Conservation (phyloP, 345 rosid species). For the Passiflora organensis region DNA sequence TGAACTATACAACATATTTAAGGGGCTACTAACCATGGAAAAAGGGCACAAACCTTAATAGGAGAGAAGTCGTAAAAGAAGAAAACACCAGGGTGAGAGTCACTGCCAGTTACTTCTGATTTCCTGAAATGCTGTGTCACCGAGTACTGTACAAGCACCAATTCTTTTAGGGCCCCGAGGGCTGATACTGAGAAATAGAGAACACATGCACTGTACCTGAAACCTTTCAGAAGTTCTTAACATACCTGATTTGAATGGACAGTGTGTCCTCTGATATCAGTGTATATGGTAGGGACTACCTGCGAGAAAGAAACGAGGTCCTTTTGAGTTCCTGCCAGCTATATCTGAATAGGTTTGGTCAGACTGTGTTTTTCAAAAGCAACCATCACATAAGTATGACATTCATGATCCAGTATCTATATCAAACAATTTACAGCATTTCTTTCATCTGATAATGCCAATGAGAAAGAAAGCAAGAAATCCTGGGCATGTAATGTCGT, state of each 20-base stretch:
- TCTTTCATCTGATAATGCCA: too few species aligned
- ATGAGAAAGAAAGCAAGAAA: too few species aligned
- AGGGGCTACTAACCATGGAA: conserved; percentile 4
- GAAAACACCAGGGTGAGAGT: conserved; percentile 80
- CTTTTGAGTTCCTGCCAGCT: too few species aligned
- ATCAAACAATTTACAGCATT: too few species aligned
- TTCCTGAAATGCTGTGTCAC: conserved; percentile 83
- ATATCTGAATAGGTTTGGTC: too few species aligned
- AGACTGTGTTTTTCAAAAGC: too few species aligned
- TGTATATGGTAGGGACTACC: conserved; percentile 95
- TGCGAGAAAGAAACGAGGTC: too few species aligned
- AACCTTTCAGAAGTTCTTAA: not conserved
- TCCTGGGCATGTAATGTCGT: too few species aligned
- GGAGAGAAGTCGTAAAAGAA: conserved; percentile 97
- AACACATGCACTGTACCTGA: not conserved
- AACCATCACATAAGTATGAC: too few species aligned
- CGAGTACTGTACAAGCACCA: conserved; percentile 53
- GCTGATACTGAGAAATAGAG: conserved; percentile 10
- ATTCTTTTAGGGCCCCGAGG: conserved; percentile 8
- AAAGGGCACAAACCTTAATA: conserved; percentile 60
- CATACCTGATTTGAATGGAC: conserved; percentile 26
- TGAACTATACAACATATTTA: not conserved
- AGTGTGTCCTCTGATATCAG: conserved; percentile 54
- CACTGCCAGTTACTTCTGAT: conserved; percentile 48
- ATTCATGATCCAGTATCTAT: too few species aligned